Evolutionary conservation across 2,329 filamentous ascomycete genomes (phyloP).

Genomic region (Decorospora gaudefroyi): DNA sequence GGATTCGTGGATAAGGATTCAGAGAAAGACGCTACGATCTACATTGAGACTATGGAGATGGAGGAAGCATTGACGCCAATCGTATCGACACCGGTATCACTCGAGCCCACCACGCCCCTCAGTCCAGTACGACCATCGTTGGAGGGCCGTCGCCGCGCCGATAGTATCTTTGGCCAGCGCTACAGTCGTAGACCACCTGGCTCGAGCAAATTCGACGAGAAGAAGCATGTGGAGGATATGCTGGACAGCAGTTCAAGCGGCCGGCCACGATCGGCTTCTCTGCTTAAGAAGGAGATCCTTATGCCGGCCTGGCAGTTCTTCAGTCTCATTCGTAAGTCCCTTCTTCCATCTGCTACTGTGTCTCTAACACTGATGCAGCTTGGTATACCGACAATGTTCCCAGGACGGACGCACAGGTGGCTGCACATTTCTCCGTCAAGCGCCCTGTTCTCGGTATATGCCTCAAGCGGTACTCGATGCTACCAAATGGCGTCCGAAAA

Average conservation of each 20-base stretch:
- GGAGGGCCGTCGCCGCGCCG: conserved; percentile 49
- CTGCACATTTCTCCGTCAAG: conserved; percentile 80
- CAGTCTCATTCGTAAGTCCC: conserved; percentile 76
- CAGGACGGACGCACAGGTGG: conserved; percentile 75
- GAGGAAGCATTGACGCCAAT: conserved; percentile 41
- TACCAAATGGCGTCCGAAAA: conserved; percentile 67
- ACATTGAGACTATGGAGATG: conserved; percentile 54
- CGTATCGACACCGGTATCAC: conserved; percentile 39
- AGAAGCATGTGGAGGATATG: conserved; percentile 52
- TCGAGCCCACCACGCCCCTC: conserved; percentile 32
- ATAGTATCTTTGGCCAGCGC: conserved; percentile 57
- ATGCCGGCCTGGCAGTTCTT: conserved; percentile 99
- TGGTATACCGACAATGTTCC: conserved; percentile 78
- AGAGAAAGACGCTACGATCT: conserved; percentile 46
- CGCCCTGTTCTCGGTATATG: conserved; percentile 90
- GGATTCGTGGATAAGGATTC: conserved; percentile 35
- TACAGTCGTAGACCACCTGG: conserved; percentile 51
- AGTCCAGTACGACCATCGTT: conserved; percentile 34
- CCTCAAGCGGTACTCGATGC: conserved; percentile 84
- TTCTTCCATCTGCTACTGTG: not conserved
- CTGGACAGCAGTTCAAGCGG: conserved; percentile 39
- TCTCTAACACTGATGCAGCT: conserved; percentile 56
- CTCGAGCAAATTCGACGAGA: conserved; percentile 57
- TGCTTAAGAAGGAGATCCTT: conserved; percentile 75
- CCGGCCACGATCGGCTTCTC: conserved; percentile 47